A percentile compares a stretch with the other conserved stretches of the same genome.
These are phyloP conservation scores for Metahyphopichia silvanorum DNA, from an alignment of 805 yeast species.

Conservation along the genomic window DNA sequence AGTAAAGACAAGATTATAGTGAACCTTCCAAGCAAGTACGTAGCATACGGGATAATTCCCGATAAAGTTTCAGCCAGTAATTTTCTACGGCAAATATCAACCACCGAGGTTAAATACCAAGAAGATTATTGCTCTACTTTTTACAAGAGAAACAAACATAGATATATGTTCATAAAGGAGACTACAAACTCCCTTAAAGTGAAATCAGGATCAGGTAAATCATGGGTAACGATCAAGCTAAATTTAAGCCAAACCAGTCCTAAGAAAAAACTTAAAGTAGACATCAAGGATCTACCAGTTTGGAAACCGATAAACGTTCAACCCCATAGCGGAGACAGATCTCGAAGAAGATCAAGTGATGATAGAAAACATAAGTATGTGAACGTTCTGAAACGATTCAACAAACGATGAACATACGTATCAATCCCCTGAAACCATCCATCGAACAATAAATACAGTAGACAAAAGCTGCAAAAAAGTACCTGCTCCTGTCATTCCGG, in stretches of 20 bases:
- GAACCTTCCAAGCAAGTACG: conserved; percentile 4
- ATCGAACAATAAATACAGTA: too few species aligned
- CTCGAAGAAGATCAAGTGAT: neutral
- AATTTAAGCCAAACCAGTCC: neutral
- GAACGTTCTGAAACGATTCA: conserved; percentile 11
- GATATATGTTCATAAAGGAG: conserved; percentile 35
- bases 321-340: too few species aligned
- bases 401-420: conserved; percentile 1
- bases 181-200: conserved; percentile 25
- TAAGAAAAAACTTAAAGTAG: conserved; percentile 20
- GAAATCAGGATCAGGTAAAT: conserved; percentile 18
- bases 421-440: too few species aligned
- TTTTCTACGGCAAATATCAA: too few species aligned
- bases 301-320: conserved; percentile 21
- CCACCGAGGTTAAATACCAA: conserved; percentile 5
- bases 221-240: conserved; percentile 23
- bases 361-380: conserved; percentile 4
- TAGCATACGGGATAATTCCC: neutral
- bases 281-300: conserved; percentile 18
- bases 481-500: too few species aligned
- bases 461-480: too few species aligned
- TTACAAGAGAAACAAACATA: conserved; percentile 28
- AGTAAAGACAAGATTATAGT: conserved; percentile 2
- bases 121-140: conserved; percentile 30
- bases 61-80: neutral